Percentiles rank a stretch among this genome's conserved stretches.
Conservation (phyloP, 164 flowering plant genomes). For the Chloranthus sessilifolius region DNA sequence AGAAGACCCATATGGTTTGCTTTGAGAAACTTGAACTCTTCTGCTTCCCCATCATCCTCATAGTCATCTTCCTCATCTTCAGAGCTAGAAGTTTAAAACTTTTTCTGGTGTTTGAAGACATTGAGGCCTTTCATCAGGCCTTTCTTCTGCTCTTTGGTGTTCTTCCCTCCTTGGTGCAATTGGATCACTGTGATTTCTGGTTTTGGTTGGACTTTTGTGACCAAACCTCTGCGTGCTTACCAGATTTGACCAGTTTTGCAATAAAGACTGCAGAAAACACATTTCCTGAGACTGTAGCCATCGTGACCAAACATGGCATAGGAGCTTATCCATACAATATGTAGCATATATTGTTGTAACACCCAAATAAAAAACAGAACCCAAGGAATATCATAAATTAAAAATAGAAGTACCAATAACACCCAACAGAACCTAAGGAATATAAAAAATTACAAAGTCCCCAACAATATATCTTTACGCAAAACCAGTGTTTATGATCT, state of each 20-base stretch:
- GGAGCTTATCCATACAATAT: too few relatives aligned
- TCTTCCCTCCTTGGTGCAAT: slow-evolving; percentile 30
- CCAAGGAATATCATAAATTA: too few relatives aligned
- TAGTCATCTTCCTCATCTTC: slow-evolving; percentile 35
- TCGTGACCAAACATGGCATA: too few relatives aligned
- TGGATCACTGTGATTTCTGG: slow-evolving; percentile 34
- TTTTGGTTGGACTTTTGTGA: slow-evolving; percentile 44
- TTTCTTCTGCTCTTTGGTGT: slow-evolving; percentile 34
- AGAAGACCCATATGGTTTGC: slow-evolving; percentile 12
- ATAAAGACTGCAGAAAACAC: slow-evolving; percentile 61
- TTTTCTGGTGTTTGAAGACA: slow-evolving; percentile 31
- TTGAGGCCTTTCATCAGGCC: slow-evolving; percentile 38
- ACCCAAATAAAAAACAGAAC: too few relatives aligned
- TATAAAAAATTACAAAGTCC: too few relatives aligned
- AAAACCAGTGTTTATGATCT: too few relatives aligned
- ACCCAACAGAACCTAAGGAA: too few relatives aligned
- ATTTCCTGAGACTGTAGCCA: slow-evolving; percentile 69
- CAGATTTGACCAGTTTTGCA: slow-evolving; percentile 54
- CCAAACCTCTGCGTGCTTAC: slow-evolving; percentile 80
- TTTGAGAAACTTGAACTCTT: slow-evolving; percentile 15
- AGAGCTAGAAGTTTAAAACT: slow-evolving; percentile 24
- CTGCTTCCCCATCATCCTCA: slow-evolving; percentile 32
- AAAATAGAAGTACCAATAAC: too few relatives aligned
- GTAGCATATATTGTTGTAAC: too few relatives aligned
- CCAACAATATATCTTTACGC: too few relatives aligned